Base-by-base conservation (phyloP, 2,329 filamentous ascomycete species). In the Microcyclosporella mali region DNA sequence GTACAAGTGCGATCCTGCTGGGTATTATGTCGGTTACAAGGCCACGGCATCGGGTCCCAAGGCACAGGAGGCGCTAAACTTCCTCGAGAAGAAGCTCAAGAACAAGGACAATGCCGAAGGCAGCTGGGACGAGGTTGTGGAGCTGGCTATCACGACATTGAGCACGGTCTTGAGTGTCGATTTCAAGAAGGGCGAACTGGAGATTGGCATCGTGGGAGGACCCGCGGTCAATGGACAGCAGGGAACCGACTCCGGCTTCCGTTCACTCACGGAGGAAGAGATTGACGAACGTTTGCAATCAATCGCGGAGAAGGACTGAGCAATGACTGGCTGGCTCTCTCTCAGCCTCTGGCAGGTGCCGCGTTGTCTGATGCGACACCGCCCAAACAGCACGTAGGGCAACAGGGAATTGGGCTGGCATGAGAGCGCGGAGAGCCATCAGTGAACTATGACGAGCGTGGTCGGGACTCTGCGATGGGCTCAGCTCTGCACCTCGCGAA, bases 21-120 rank as follows among this genome's bases (percentile, higher is more conserved):
- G 92, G 47, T 98, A 98, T 75, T 97, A 92, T 66, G 88, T 90
- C 43, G 92, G 92, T 55, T 98, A 97, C 82, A 97, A 97, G 75
- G 92, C 88, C 56, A 97, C 92, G 35, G 88, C 92, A 40, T 94
- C 92, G 6, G 92, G 92, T 4, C 92, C 92, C 41, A 98, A 98
- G 74, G 90, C 95, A 68, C 92, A 98, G 68, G 92, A 98, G 76
- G 92, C 92, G 51, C 80, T 97, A 65, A 98, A 98, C 70, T 88
- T 94, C 68, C 77, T 98, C 46, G 92, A 98, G 79, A 97, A 97
- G 83, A 97, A 97, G 78, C 81, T 98, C 68, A 95, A 95, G 75
- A 95, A 95, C 82, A 95, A 95, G 81, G 89, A 97, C 62, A 76
- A 78, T 59, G 92, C 90, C 28, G 85, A 92, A 45, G 92, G 92